phyloP scores from a whole-genome alignment of 1,284 basidiomycete species.

The Naganishia liquefaciens region DNA sequence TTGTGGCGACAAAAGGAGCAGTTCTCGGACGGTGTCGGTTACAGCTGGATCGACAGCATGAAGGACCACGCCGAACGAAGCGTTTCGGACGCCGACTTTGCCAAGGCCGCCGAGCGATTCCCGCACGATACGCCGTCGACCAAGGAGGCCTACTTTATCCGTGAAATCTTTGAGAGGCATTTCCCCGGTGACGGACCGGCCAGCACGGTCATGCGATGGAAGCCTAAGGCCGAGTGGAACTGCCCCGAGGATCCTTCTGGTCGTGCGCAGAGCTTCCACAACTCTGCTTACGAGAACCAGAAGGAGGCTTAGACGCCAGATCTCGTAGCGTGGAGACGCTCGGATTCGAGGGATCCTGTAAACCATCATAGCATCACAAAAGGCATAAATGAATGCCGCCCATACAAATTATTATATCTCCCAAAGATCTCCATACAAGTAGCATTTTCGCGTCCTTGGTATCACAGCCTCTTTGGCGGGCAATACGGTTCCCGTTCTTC shows the following conservation, averaged over 20 bases:
- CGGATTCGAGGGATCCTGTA: background rate
- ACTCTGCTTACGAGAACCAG: constrained; percentile 19
- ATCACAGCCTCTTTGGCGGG: constrained; percentile 10
- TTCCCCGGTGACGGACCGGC: constrained; percentile 87
- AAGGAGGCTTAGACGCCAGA: constrained; percentile 1
- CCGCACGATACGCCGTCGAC: constrained; percentile 84
- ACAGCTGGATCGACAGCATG: constrained; percentile 99
- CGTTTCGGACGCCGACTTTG: constrained; percentile 81
- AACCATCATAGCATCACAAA: constrained; percentile 18
- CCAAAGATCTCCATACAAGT: background rate
- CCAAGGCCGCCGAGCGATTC: constrained; percentile 74
- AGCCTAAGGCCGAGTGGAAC: constrained; percentile 87
- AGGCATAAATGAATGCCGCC: constrained; percentile 20
- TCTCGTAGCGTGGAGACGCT: background rate
- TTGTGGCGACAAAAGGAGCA: constrained; percentile 99
- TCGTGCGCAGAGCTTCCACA: constrained; percentile 56
- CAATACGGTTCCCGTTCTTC: constrained; percentile 12
- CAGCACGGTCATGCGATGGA: constrained; percentile 89
- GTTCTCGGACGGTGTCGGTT: constrained; percentile 98
- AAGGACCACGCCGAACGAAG: constrained; percentile 78
- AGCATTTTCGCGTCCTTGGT: background rate
- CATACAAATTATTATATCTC: too few species aligned
- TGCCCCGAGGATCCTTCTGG: constrained; percentile 93
- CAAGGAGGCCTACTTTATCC: constrained; percentile 95
- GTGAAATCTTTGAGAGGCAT: constrained; percentile 86